A percentile compares a stretch with the other conserved stretches of the same genome.
These are phyloP conservation scores for Linum tenue DNA, from an alignment of 345 rosid genomes.

Conservation along the genomic window DNA sequence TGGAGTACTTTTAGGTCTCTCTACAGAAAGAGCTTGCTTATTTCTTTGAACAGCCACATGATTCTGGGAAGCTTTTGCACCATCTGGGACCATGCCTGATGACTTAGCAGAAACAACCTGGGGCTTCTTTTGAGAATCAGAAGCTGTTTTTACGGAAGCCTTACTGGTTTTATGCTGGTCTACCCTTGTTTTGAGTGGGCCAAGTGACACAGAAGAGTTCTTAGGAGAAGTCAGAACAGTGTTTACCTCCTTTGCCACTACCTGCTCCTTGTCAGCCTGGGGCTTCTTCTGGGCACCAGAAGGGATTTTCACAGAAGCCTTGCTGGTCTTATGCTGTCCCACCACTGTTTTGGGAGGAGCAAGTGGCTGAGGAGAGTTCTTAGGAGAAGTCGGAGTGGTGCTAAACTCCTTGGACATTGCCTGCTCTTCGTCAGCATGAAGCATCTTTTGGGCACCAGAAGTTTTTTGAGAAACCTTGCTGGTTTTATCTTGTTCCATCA, in stretches of 20 bases:
- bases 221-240: no score
- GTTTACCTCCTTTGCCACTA: no score
- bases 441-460: no score
- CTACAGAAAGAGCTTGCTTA: conserved; percentile 38
- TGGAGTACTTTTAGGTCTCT: conserved; percentile 38
- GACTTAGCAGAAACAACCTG: conserved; percentile 37
- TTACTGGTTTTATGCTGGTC: conserved; percentile 31
- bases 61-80: conserved; percentile 35
- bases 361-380: no score
- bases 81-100: conserved; percentile 26
- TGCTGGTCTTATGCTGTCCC: no score
- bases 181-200: neutral
- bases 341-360: neutral
- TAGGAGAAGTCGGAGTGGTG: no score
- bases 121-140: conserved; percentile 33
- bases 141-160: conserved; percentile 34
- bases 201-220: no score
- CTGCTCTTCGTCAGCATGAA: no score
- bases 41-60: conserved; percentile 35
- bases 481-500: conserved; percentile 16
- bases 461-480: neutral
- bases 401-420: no score
- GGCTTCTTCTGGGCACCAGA: no score
- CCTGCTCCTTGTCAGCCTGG: no score
- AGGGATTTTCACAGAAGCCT: neutral